Evolutionary conservation across 2,329 filamentous ascomycete species (phyloP).

Genomic region (Teratosphaeria nubilosa): DNA sequence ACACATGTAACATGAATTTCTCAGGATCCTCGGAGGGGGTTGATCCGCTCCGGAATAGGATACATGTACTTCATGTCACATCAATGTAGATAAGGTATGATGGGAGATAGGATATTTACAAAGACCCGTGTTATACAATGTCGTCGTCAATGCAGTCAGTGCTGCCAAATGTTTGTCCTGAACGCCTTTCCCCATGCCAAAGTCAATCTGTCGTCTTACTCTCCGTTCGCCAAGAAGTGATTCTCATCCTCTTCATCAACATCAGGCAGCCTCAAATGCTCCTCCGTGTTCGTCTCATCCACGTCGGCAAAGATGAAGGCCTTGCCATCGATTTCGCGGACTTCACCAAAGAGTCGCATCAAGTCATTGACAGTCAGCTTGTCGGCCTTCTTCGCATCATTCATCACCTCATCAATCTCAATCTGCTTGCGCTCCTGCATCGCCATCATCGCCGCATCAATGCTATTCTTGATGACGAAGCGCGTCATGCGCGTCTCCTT

Average conservation of each 20-base stretch:
- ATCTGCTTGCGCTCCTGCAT: conserved; percentile 48
- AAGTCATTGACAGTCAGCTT: conserved; percentile 30
- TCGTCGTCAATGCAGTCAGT: no score
- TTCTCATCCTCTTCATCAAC: conserved; percentile 1
- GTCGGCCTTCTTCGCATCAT: conserved; percentile 29
- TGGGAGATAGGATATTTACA: no score
- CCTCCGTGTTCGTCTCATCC: conserved; percentile 11
- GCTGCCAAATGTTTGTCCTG: background rate
- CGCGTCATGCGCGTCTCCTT: conserved; percentile 51
- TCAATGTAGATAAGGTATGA: no score
- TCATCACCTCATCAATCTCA: conserved; percentile 34
- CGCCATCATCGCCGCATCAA: conserved; percentile 47
- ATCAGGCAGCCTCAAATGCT: background rate
- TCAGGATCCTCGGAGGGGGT: no score
- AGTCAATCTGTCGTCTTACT: background rate
- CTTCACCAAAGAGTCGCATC: conserved; percentile 37
- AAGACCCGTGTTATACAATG: conserved; percentile 2
- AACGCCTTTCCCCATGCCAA: background rate
- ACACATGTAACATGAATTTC: no score
- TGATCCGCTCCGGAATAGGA: no score
- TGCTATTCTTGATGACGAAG: conserved; percentile 44
- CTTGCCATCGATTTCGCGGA: conserved; percentile 29
- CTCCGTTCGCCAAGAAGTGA: conserved; percentile 1
- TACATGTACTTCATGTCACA: no score
- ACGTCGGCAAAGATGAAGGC: conserved; percentile 34